A percentile compares a stretch with the other conserved stretches of the same genome.
Conservation (phyloP, 2,329 filamentous ascomycete species). For the Salinomyces thailandicus region DNA sequence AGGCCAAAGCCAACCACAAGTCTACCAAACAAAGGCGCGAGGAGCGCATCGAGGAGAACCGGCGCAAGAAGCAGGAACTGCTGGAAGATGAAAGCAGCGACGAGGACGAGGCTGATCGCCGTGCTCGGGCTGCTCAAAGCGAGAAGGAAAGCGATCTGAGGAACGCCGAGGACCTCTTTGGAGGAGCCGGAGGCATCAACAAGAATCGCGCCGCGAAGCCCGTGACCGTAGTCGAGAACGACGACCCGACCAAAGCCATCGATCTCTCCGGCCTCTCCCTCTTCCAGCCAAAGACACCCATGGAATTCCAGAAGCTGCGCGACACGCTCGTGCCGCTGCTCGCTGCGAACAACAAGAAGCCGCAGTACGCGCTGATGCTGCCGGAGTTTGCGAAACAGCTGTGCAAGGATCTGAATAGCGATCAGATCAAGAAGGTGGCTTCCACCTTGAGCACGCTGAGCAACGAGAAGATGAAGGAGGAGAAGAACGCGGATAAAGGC, state of each 20-base stretch:
- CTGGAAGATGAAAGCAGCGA: conserved; percentile 49
- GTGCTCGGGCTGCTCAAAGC: conserved; percentile 62
- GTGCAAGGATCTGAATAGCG: conserved; percentile 74
- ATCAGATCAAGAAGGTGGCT: conserved; percentile 93
- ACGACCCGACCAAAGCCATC: conserved; percentile 66
- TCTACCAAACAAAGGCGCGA: conserved; percentile 75
- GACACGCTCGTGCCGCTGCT: conserved; percentile 72
- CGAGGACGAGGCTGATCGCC: conserved; percentile 58
- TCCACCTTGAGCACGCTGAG: conserved; percentile 77
- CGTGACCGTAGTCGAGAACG: conserved; percentile 56
- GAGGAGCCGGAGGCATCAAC: conserved; percentile 58
- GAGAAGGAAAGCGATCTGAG: conserved; percentile 83
- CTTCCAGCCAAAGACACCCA: conserved; percentile 82
- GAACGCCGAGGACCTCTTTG: conserved; percentile 87
- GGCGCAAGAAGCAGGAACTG: conserved; percentile 47
- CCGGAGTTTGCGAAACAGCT: conserved; percentile 86
- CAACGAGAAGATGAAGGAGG: conserved; percentile 98
- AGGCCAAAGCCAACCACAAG: conserved; percentile 85
- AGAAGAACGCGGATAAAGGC: conserved; percentile 87
- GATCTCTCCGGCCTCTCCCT: conserved; percentile 71
- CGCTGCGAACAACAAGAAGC: conserved; percentile 65
- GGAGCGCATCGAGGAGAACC: conserved; percentile 54
- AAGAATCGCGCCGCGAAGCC: conserved; percentile 60
- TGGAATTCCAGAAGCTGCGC: conserved; percentile 71
- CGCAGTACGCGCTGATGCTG: conserved; percentile 80